These are phyloP conservation scores for Starmera amethionina DNA, from an alignment of 805 yeast genomes.

Conservation along the genomic window DNA sequence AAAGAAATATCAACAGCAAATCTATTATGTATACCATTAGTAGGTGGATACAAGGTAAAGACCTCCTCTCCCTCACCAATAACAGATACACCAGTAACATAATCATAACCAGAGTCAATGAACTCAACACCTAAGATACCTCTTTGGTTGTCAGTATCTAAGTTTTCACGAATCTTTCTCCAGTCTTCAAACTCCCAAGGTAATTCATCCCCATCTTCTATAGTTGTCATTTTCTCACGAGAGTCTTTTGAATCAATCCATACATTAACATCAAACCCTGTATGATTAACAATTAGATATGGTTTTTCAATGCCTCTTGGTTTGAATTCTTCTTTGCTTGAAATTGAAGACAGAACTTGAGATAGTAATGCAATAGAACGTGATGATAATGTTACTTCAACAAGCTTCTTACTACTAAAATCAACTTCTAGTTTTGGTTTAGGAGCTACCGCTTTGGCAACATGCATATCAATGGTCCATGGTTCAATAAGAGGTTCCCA, in stretches of 20 bases:
- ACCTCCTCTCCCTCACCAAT: conserved; percentile 79
- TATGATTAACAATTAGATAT: conserved; percentile 68
- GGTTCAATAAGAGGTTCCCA: conserved; percentile 96
- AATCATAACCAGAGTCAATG: conserved; percentile 43
- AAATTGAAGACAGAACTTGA: conserved; percentile 50
- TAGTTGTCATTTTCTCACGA: conserved; percentile 17
- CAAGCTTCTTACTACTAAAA: conserved; percentile 62
- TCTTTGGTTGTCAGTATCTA: conserved; percentile 54
- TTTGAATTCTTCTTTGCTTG: conserved; percentile 42
- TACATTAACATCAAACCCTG: conserved; percentile 72
- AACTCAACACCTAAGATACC: conserved; percentile 57
- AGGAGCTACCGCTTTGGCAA: conserved; percentile 38
- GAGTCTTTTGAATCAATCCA: conserved; percentile 54
- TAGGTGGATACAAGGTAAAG: conserved; percentile 54
- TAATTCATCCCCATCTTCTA: conserved; percentile 39
- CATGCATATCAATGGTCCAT: conserved; percentile 70
- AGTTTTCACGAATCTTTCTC: conserved; percentile 73
- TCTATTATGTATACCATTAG: conserved; percentile 58
- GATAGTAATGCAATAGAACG: conserved; percentile 71
- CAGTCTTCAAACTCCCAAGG: conserved; percentile 97
- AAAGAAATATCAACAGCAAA: conserved; percentile 62
- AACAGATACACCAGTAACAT: conserved; percentile 49
- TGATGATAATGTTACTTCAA: conserved; percentile 76
- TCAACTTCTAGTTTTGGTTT: conserved; percentile 48
- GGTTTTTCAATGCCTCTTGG: conserved; percentile 79